phyloP scores from a whole-genome alignment of 202 grass and related monocot genomes.

The Bolboschoenoplectus hybrid region DNA sequence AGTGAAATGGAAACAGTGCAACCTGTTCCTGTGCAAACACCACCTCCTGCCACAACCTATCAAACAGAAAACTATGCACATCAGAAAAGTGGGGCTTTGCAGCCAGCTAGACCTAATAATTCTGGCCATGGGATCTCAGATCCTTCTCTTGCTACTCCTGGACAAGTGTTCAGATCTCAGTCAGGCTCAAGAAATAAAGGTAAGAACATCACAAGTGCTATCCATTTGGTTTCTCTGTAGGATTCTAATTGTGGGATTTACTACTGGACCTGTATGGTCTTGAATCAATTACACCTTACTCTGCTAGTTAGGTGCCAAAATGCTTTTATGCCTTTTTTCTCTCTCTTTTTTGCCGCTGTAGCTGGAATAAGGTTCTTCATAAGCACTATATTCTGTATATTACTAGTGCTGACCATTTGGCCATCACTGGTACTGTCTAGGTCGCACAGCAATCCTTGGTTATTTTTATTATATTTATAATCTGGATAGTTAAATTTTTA shows the following conservation, averaged over 20 bases:
- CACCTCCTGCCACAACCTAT: not conserved
- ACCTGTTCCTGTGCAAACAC: not conserved
- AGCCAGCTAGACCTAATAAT: slow-evolving; percentile 4
- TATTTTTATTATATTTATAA: not conserved
- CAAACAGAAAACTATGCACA: slow-evolving; percentile 22
- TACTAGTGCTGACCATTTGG: not conserved
- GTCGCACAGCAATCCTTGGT: not conserved
- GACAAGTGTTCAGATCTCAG: slow-evolving; percentile 13
- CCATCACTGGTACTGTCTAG: not conserved
- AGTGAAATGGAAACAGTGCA: not conserved
- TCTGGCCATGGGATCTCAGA: slow-evolving; percentile 7
- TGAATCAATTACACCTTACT: not conserved
- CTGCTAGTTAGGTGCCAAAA: not conserved
- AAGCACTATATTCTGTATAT: not conserved
- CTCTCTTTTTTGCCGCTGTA: not conserved
- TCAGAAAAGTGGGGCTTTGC: not conserved
- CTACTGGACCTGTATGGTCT: slow-evolving; percentile 3
- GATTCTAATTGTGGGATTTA: not conserved
- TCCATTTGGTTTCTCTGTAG: not conserved
- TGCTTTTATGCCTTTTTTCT: not conserved
- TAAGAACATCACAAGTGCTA: slow-evolving; percentile 11
- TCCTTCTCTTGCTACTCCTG: slow-evolving; percentile 9
- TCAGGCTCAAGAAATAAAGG: slow-evolving; percentile 27
- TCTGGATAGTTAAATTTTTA: not conserved
- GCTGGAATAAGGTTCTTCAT: not conserved